phyloP scores from a whole-genome alignment of 106 monocot species.

The Amphibolis antarctica region DNA sequence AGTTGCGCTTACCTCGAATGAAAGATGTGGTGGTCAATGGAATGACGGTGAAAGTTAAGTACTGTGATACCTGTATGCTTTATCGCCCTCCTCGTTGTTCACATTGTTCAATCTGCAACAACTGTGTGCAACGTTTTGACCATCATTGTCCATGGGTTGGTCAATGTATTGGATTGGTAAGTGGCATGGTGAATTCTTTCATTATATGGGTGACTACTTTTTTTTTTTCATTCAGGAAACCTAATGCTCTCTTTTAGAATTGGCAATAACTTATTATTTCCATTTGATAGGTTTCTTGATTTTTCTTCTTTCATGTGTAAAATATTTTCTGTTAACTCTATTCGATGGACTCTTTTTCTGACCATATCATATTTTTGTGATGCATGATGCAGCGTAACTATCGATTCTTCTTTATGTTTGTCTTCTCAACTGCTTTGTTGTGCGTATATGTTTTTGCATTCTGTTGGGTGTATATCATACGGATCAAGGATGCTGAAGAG shows the following conservation, averaged over 20 bases:
- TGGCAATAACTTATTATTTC: neutral
- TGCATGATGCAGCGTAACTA: conserved; percentile 63
- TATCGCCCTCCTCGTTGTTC: conserved; percentile 80
- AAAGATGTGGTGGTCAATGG: conserved; percentile 67
- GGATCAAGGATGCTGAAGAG: conserved; percentile 60
- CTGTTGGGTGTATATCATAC: conserved; percentile 71
- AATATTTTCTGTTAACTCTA: neutral
- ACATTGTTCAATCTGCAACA: conserved; percentile 89
- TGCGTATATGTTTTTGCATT: conserved; percentile 79
- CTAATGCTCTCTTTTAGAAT: neutral
- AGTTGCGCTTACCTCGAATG: conserved; percentile 50
- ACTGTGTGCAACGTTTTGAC: conserved; percentile 90
- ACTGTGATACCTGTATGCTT: conserved; percentile 75
- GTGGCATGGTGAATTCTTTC: neutral
- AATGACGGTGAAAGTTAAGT: conserved; percentile 64
- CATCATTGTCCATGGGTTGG: conserved; percentile 99
- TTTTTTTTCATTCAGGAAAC: neutral
- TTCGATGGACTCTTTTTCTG: neutral
- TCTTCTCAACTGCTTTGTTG: conserved; percentile 75
- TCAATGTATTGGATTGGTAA: conserved; percentile 91
- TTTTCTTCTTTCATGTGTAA: neutral
- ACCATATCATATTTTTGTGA: neutral
- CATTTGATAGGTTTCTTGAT: too few species aligned
- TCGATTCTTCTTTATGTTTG: conserved; percentile 96
- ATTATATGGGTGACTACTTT: neutral